Base-by-base conservation (phyloP, 2,329 filamentous ascomycete genomes). In the Zymoseptoria brevis region DNA sequence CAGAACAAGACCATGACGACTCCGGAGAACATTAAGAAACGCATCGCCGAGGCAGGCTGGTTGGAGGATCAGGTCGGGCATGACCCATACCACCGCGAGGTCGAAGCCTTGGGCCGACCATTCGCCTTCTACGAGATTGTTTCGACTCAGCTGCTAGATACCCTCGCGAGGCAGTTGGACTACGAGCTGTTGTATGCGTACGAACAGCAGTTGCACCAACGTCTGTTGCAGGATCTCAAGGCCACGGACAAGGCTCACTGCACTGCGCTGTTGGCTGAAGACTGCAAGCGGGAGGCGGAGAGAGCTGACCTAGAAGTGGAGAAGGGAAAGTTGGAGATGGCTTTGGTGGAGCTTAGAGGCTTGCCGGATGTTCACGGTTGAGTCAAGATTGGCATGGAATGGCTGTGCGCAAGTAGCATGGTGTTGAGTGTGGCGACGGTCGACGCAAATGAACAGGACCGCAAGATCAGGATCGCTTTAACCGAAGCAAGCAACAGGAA, bases 101-200 rank as follows among this genome's bases (percentile, higher is more conserved):
- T 91, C 0, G 76, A 80, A 8, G 82, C 87, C 0, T 81, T 87
- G 0, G 79, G 84, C 0, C 83, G 84, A 3, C 79, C 89, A 51
- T 77, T 86, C 0, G 86, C 82, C 0, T 91, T 90, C 70, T 91
- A 91, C 68, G 78, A 83, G 53, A 81, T 87, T 4, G 87, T 88
- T 0, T 81, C 83, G 0, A 74, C 79, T 35, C 81, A 87, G 1
- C 87, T 90, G 65, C 78, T 84, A 0, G 87, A 91, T 26, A 69
- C 69, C 0, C 67, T 81, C 4, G 73, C 58, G 2, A 60, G 56
- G 22, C 59, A 63, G 11, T 29, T 71, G 9, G 65, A 71, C 30
- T 58, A 26, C 19, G 63, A 64, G 4, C 51, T 73, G 22, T 53
- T 68, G 24, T 9, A 58, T 1, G 58, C 58, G 16, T 59, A 67